Evolutionary conservation across 78 protist genomes (phyloP).

Genomic region (Speleostelium caveatum): DNA sequence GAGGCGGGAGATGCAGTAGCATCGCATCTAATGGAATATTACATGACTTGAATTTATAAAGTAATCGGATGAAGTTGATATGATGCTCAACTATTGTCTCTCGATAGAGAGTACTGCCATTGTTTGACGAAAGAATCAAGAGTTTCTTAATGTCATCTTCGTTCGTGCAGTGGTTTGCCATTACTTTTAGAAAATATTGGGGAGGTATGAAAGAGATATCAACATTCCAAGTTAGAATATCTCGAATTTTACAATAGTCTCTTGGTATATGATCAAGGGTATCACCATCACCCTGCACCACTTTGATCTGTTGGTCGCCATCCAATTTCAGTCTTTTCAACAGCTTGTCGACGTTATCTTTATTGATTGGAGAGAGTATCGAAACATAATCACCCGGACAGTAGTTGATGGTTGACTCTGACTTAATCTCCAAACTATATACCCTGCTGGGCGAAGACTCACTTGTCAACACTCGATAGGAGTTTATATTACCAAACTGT

Average conservation of each 20-base stretch:
- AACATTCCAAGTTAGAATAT: constrained; percentile 47
- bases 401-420: not conserved
- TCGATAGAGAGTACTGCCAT: constrained; percentile 20
- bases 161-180: constrained; percentile 7
- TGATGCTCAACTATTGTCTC: constrained; percentile 42
- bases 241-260: not conserved
- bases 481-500: not conserved
- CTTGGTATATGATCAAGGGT: constrained; percentile 18
- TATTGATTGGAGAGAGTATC: constrained; percentile 27
- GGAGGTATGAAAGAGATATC: constrained; percentile 51
- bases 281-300: not conserved
- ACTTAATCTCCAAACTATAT: constrained; percentile 29
- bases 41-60: constrained; percentile 27
- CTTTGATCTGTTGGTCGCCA: constrained; percentile 7
- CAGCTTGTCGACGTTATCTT: not conserved
- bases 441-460: constrained; percentile 20
- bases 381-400: constrained; percentile 54
- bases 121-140: constrained; percentile 1
- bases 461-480: constrained; percentile 10
- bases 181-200: constrained; percentile 28
- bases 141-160: constrained; percentile 39
- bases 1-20: constrained; percentile 24
- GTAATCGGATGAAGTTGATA: constrained; percentile 1
- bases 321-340: constrained; percentile 15
- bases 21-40: constrained; percentile 18